These are phyloP conservation scores for Castanea crenata DNA, from an alignment of 306 rosid genomes.

Conservation along the genomic window DNA sequence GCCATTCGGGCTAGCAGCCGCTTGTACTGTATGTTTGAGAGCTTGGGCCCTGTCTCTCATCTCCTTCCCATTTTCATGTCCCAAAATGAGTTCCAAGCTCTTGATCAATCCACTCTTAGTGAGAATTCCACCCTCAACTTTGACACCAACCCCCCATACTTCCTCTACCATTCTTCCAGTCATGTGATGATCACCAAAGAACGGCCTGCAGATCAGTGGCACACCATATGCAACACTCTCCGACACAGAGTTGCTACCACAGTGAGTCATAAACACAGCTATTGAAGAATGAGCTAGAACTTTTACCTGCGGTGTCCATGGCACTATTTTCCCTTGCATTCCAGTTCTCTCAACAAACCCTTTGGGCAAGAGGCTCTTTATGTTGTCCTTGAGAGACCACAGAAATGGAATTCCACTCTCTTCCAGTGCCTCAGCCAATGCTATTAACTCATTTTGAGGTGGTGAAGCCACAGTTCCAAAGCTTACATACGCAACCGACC, in stretches of 20 bases:
- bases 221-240: constrained; percentile 49
- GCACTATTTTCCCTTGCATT: constrained; percentile 33
- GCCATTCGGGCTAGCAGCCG: constrained; percentile 33
- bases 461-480: constrained; percentile 19
- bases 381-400: constrained; percentile 16
- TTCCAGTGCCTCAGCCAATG: constrained; percentile 25
- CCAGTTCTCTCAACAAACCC: constrained; percentile 44
- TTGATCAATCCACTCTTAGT: constrained; percentile 37
- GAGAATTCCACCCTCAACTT: constrained; percentile 39
- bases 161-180: constrained; percentile 35
- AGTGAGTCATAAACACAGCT: constrained; percentile 48
- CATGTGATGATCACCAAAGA: constrained; percentile 47
- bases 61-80: constrained; percentile 29
- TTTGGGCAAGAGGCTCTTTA: constrained; percentile 12
- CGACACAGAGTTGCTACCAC: constrained; percentile 44
- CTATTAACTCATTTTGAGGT: constrained; percentile 12
- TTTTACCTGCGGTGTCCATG: constrained; percentile 52
- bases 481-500: constrained; percentile 16
- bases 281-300: constrained; percentile 43
- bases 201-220: constrained; percentile 52
- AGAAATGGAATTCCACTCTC: constrained; percentile 15
- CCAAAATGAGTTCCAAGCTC: constrained; percentile 40
- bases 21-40: constrained; percentile 8
- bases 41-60: constrained; percentile 28
- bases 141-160: constrained; percentile 45